Evolutionary conservation across 306 rosid genomes (phyloP).

Genomic region (Trifolium subterraneum): DNA sequence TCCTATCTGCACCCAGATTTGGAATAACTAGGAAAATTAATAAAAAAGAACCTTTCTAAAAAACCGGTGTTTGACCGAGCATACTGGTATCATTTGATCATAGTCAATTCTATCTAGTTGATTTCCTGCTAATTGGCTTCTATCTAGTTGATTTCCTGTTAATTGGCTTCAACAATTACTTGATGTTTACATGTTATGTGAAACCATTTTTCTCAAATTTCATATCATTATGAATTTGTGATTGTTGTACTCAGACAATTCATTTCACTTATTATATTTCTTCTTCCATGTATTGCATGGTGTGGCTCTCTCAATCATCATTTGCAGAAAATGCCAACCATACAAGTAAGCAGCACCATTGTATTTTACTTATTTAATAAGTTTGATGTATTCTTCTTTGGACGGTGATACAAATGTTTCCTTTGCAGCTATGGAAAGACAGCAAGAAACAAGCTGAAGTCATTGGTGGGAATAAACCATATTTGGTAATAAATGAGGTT

Average conservation of each 20-base stretch:
- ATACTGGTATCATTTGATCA: neutral
- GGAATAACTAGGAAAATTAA: conserved; percentile 11
- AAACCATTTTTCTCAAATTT: no score
- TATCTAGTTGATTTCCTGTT: no score
- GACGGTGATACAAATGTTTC: conserved; percentile 1
- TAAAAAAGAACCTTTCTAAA: neutral
- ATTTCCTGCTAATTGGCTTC: no score
- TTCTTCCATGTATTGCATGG: conserved; percentile 43
- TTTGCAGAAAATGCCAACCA: conserved; percentile 90
- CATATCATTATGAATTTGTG: neutral
- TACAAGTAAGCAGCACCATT: conserved; percentile 66
- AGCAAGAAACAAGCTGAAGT: conserved; percentile 77
- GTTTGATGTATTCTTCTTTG: conserved; percentile 12
- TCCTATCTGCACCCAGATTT: no score
- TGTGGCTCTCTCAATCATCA: conserved; percentile 45
- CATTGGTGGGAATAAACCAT: conserved; percentile 77
- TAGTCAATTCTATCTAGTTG: neutral
- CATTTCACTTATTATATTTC: neutral
- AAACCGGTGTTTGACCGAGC: neutral
- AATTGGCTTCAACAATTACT: neutral
- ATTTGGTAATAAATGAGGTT: conserved; percentile 71
- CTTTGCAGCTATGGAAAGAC: conserved; percentile 83
- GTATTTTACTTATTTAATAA: conserved; percentile 24
- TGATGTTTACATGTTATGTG: no score
- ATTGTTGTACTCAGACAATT: conserved; percentile 11